Evolutionary conservation across 192 early-diverging fungal species (phyloP), one percentile per base, ranked within the genome.

Genomic region (Gorgonomyces haynaldii): DNA sequence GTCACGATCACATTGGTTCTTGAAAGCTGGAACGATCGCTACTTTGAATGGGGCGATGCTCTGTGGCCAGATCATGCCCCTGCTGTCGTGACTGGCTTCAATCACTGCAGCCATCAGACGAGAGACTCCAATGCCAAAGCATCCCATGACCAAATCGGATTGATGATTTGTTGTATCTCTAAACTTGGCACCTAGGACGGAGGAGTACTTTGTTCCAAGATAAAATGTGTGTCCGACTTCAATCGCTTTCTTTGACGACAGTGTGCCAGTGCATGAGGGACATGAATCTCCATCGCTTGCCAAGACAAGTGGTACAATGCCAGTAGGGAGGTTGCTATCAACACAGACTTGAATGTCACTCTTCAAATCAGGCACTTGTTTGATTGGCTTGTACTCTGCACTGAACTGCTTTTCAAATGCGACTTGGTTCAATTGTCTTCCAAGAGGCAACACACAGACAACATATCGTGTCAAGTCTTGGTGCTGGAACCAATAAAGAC

Each of bases 181-280:
- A 42, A 81, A 77, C 3, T 45, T 61, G 1, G 86, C 83, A 21
- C 77, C 62, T 41, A 95, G 53, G 8, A 77, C 61, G 13, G 53
- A 37, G 7, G 91, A 95, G 62, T 92, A 95, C 54, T 82, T 86
- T 23, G 81, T 89, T 17, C 91, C 91, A 8, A 92, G 68, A 41
- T 85, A 78, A 54, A 95, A 95, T 16, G 89, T 89, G 45, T 92
- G 89, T 0, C 78, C 89, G 1, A 91, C 80, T 49, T 91, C 89
- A 34, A 91, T 91, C 0, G 84, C 81, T 8, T 64, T 59, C 13
- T 54, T 27, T 31, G 50, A 40, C n/a, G 6, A 16, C 8, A 63
- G 57, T 13, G 37, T 43, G 37, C 79, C 36, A 20, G 15, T 22
- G 37, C 58, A 64, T 12, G 6, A 22, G 20, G 53, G 39, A 34